A percentile compares a stretch with the other conserved stretches of the same genome.
phyloP scores from a whole-genome alignment of 2,329 filamentous ascomycete genomes.

The Colletotrichum sp. region DNA sequence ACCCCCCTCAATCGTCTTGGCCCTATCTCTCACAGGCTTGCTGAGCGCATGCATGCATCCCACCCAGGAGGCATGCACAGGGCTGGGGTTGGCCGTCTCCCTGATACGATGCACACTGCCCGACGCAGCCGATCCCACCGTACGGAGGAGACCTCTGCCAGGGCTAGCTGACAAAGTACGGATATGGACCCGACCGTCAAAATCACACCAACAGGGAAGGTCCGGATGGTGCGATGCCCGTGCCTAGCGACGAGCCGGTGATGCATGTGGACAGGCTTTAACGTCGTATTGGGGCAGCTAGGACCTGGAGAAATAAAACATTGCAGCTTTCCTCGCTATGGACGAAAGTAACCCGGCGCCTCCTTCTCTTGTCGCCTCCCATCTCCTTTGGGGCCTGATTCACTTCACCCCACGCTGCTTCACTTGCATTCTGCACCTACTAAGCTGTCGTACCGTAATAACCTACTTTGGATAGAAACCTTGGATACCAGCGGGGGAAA shows the following conservation, averaged over 20 bases:
- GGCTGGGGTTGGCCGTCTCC: not conserved
- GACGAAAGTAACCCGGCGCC: not conserved
- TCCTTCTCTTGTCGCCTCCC: not conserved
- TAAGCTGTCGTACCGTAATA: not conserved
- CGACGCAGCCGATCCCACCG: not conserved
- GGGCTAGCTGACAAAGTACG: not conserved
- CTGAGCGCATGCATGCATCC: not conserved
- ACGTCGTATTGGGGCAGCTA: not conserved
- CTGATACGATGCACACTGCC: not conserved
- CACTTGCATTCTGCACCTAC: not conserved
- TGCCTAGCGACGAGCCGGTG: not conserved
- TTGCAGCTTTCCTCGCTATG: not conserved
- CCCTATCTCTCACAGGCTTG: not conserved
- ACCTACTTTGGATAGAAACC: not conserved
- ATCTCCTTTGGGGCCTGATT: not conserved
- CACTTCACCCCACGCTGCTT: not conserved
- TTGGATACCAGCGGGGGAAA: not conserved
- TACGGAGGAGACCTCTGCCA: not conserved
- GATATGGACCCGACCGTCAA: not conserved
- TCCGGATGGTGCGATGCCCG: not conserved
- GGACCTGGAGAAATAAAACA: not conserved
- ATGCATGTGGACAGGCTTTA: not conserved
- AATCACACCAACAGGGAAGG: not conserved
- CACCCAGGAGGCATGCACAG: not conserved
- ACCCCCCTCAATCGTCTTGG: conserved; percentile 13